These are phyloP conservation scores for Myrica gale DNA, from an alignment of 306 rosid species.

Conservation along the genomic window DNA sequence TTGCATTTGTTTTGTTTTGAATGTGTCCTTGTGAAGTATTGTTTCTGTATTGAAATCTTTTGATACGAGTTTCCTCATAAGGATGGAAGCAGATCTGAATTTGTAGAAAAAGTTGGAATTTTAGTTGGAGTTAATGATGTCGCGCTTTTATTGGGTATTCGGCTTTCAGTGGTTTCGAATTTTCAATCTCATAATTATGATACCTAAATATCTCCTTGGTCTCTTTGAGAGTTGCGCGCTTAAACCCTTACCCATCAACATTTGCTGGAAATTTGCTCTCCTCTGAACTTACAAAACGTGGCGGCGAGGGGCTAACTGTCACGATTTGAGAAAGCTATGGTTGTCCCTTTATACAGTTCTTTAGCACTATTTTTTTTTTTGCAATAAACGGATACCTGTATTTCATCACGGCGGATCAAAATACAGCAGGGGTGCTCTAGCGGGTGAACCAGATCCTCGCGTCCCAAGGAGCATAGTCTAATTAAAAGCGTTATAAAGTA, in stretches of 20 bases:
- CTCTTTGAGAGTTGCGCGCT: neutral
- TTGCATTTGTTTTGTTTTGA: neutral
- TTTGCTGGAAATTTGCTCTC: neutral
- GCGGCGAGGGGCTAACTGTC: constrained; percentile 2
- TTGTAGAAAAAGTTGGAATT: neutral
- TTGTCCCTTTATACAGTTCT: too few relatives aligned
- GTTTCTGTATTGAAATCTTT: neutral
- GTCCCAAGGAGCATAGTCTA: too few relatives aligned
- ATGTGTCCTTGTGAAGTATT: neutral
- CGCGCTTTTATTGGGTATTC: neutral
- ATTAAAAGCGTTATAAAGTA: too few relatives aligned
- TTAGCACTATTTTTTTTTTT: too few relatives aligned
- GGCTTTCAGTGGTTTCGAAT: neutral
- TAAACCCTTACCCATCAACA: neutral
- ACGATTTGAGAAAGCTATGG: too few relatives aligned
- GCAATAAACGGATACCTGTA: too few relatives aligned
- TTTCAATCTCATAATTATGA: neutral
- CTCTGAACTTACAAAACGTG: constrained; percentile 6
- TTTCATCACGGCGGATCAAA: too few relatives aligned
- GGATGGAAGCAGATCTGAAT: neutral
- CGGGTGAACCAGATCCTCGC: too few relatives aligned
- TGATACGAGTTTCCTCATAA: neutral
- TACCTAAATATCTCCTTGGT: neutral
- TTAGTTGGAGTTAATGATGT: too few relatives aligned
- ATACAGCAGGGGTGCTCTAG: too few relatives aligned